These are phyloP conservation scores for Cylindrotheca closterium DNA, from an alignment of 108 stramenopile genomes.

Conservation along the genomic window DNA sequence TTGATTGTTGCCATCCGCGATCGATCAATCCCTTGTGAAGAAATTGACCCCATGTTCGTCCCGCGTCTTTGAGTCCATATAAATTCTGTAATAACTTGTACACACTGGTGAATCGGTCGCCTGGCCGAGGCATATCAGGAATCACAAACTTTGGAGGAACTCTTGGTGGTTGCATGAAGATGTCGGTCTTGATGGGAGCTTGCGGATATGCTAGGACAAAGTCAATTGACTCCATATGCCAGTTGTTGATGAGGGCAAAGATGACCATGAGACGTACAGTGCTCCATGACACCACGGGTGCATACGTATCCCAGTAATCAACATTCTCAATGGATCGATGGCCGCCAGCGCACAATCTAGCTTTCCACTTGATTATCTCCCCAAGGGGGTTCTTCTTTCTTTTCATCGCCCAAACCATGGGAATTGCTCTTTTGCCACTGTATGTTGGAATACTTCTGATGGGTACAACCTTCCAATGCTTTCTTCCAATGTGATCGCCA, in stretches of 20 bases:
- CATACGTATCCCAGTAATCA: constrained; percentile 37
- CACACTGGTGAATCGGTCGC: too few relatives aligned
- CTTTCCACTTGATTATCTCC: constrained; percentile 35
- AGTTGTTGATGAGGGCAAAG: constrained; percentile 17
- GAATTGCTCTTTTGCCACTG: neutral
- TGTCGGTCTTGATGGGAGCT: constrained; percentile 29
- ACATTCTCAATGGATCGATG: too few relatives aligned
- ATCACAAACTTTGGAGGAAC: neutral
- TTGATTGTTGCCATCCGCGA: too few relatives aligned
- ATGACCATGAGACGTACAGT: constrained; percentile 18
- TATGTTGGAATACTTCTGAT: neutral
- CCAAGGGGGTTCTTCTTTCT: constrained; percentile 42
- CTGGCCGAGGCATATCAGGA: neutral
- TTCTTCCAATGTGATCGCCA: too few relatives aligned
- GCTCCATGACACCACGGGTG: too few relatives aligned
- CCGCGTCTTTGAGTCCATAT: too few relatives aligned
- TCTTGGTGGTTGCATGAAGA: constrained; percentile 38
- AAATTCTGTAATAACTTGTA: too few relatives aligned
- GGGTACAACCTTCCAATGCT: neutral
- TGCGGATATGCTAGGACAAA: constrained; percentile 34
- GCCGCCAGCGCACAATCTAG: too few relatives aligned
- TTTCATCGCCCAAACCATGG: constrained; percentile 28
- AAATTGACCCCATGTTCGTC: too few relatives aligned
- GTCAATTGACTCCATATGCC: constrained; percentile 20
- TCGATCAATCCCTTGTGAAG: too few relatives aligned